Percentiles rank a stretch among this genome's conserved stretches.
phyloP scores from a whole-genome alignment of 2,329 filamentous ascomycete genomes.

The Lasiodiplodia citricola region DNA sequence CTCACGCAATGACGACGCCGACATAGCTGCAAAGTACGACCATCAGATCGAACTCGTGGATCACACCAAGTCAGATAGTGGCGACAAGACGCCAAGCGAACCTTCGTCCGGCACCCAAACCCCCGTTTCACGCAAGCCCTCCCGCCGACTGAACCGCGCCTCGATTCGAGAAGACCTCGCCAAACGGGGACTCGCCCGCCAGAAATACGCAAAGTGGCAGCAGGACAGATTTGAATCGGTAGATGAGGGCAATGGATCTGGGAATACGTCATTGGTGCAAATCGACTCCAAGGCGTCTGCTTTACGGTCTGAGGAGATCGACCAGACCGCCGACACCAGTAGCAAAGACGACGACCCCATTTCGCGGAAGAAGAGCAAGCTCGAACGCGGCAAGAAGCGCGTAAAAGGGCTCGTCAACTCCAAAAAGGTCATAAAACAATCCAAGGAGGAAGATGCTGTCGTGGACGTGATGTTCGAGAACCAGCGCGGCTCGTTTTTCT shows the following conservation, averaged over 20 bases:
- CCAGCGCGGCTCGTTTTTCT: slow-evolving; percentile 87
- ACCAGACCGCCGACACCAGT: slow-evolving; percentile 1
- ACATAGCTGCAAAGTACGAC: slow-evolving; percentile 45
- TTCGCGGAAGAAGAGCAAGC: slow-evolving; percentile 30
- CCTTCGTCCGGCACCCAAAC: slow-evolving; percentile 15
- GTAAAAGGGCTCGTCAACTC: slow-evolving; percentile 30
- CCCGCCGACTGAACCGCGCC: slow-evolving; percentile 33
- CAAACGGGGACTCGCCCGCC: slow-evolving; percentile 31
- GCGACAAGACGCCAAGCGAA: slow-evolving; percentile 34
- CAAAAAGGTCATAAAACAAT: slow-evolving; percentile 37
- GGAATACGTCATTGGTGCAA: slow-evolving; percentile 3
- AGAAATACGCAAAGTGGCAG: slow-evolving; percentile 43
- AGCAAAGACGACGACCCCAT: slow-evolving; percentile 25
- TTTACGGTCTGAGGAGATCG: slow-evolving; percentile 2
- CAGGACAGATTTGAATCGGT: slow-evolving; percentile 28
- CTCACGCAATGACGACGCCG: slow-evolving; percentile 24
- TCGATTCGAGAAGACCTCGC: slow-evolving; percentile 35
- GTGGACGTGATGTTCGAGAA: slow-evolving; percentile 96
- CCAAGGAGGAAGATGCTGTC: slow-evolving; percentile 35
- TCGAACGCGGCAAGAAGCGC: slow-evolving; percentile 36
- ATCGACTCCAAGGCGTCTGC: slow-evolving; percentile 17
- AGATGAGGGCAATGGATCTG: background rate
- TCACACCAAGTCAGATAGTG: slow-evolving; percentile 51
- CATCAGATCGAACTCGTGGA: slow-evolving; percentile 75
- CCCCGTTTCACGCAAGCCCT: background rate